A percentile compares a stretch with the other conserved stretches of the same genome.
These are phyloP conservation scores for Pyrrhoderma lamaoense DNA, from an alignment of 1,284 basidiomycete species.

Conservation along the genomic window DNA sequence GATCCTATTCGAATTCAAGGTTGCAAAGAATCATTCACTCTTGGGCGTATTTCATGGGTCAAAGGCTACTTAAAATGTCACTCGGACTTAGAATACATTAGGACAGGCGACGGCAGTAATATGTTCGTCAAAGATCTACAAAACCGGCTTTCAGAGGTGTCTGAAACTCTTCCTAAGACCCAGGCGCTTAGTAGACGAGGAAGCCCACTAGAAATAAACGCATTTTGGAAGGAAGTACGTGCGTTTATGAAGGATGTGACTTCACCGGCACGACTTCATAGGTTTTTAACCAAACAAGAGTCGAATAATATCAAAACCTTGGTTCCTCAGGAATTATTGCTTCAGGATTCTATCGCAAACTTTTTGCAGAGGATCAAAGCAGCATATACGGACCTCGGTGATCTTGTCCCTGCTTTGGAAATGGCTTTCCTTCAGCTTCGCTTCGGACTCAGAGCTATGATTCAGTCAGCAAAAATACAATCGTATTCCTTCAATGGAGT, in stretches of 20 bases:
- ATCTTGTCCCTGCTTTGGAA: slow-evolving; percentile 64
- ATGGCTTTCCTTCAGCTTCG: slow-evolving; percentile 61
- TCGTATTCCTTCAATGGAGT: not conserved
- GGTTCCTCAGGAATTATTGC: slow-evolving; percentile 20
- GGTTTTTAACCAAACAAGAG: not conserved
- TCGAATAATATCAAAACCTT: not conserved
- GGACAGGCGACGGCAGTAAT: slow-evolving; percentile 58
- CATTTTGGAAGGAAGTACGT: slow-evolving; percentile 78
- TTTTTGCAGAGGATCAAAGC: slow-evolving; percentile 36
- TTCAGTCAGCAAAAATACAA: slow-evolving; percentile 2
- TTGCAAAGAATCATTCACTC: slow-evolving; percentile 30
- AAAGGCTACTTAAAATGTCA: slow-evolving; percentile 2
- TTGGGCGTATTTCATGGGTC: slow-evolving; percentile 3
- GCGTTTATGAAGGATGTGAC: slow-evolving; percentile 61
- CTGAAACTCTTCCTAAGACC: slow-evolving; percentile 13
- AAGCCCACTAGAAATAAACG: slow-evolving; percentile 29
- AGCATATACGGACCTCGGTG: slow-evolving; percentile 43
- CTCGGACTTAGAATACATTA: slow-evolving; percentile 45
- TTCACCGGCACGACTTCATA: slow-evolving; percentile 21
- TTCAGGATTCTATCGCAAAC: slow-evolving; percentile 29
- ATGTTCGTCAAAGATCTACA: slow-evolving; percentile 40
- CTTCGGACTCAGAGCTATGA: slow-evolving; percentile 65
- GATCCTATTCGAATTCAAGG: slow-evolving; percentile 77
- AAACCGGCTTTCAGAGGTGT: slow-evolving; percentile 30
- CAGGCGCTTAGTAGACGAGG: slow-evolving; percentile 20